Conservation (phyloP, 148 eudicot genomes). For the Persicaria tinctoria region DNA sequence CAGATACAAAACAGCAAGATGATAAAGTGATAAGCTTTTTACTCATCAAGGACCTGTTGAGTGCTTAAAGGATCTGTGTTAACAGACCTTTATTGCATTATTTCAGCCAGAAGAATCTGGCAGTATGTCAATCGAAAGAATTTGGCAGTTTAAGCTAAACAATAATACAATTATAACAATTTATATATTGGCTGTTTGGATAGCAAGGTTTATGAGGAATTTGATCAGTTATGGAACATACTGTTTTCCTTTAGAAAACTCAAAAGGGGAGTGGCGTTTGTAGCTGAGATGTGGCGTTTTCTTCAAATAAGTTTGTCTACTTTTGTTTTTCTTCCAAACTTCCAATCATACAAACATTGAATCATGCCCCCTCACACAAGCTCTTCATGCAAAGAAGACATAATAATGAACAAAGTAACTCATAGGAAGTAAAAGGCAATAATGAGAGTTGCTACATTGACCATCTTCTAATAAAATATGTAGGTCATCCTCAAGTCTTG, state of each 20-base stretch:
- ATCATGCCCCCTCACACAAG: neutral
- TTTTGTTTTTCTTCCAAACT: neutral
- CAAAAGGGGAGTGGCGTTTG: neutral
- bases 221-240: neutral
- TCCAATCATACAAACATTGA: neutral
- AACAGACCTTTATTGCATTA: neutral
- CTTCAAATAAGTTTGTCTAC: neutral
- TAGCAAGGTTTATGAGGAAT: neutral
- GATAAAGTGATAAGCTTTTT: neutral
- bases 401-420: neutral
- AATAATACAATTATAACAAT: no score
- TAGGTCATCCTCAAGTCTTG: neutral
- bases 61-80: neutral
- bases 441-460: neutral
- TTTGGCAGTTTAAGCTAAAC: no score
- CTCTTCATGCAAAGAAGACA: neutral
- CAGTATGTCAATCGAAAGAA: no score
- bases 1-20: conserved; percentile 1
- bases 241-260: neutral
- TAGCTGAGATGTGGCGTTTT: neutral
- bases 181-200: neutral
- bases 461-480: neutral
- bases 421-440: neutral
- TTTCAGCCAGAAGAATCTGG: no score
- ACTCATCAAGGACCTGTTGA: neutral